phyloP scores from a whole-genome alignment of 257 asterid species.

The Scutellaria barbata region DNA sequence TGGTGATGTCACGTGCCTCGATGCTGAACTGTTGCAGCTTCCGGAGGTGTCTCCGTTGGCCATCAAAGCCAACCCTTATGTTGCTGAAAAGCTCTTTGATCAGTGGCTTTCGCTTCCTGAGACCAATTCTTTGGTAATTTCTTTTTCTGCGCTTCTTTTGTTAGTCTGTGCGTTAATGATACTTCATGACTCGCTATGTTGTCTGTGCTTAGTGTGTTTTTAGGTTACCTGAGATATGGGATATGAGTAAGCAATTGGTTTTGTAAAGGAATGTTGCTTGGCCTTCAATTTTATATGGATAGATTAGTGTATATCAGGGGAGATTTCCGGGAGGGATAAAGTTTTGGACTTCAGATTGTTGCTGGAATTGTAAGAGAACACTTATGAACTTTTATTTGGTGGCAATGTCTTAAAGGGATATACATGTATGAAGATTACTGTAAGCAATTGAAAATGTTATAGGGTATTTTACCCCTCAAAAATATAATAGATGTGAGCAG shows the following conservation, averaged over 20 bases:
- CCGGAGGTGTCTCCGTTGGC: conserved; percentile 91
- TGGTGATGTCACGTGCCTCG: conserved; percentile 82
- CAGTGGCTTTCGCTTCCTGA: conserved; percentile 98
- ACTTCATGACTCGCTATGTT: conserved; percentile 16
- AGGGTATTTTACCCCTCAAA: not conserved
- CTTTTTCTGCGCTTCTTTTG: not conserved
- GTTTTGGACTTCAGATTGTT: conserved; percentile 21
- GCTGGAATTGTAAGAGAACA: not conserved
- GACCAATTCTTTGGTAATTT: conserved; percentile 71
- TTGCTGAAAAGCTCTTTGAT: conserved; percentile 88
- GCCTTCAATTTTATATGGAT: not conserved
- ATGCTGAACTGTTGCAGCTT: conserved; percentile 89
- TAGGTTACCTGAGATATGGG: conserved; percentile 23
- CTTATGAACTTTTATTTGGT: not conserved
- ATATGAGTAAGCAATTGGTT: conserved; percentile 17
- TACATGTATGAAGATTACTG: not conserved
- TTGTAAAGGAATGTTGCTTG: not conserved
- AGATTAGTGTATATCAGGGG: not conserved
- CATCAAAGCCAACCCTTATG: conserved; percentile 76
- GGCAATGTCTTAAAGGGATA: not conserved
- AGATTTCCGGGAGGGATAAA: conserved; percentile 23
- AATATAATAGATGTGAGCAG: not conserved
- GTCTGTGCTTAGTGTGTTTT: conserved; percentile 33
- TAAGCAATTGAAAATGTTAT: not conserved
- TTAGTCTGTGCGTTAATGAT: conserved; percentile 17